Evolutionary conservation across 495 filamentous ascomycete species (phyloP).

Genomic region (Penicillium mononematosum): DNA sequence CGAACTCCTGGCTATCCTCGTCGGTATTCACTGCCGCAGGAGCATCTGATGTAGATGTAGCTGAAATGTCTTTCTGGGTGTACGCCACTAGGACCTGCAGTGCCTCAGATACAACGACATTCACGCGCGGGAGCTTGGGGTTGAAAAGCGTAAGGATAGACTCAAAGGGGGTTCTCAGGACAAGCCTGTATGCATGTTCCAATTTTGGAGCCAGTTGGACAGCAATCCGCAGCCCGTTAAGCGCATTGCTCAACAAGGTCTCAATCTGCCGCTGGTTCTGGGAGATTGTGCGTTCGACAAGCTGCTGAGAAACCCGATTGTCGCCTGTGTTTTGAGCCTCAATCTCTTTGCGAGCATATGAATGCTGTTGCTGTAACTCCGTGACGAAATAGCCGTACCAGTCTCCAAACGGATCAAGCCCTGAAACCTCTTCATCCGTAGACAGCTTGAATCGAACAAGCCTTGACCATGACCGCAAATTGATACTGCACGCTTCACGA

Average conservation of each 20-base stretch:
- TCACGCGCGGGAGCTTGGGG: constrained; percentile 34
- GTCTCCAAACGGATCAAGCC: constrained; percentile 58
- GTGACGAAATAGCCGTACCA: constrained; percentile 65
- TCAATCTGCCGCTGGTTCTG: constrained; percentile 65
- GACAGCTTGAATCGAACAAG: constrained; percentile 74
- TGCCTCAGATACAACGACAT: constrained; percentile 37
- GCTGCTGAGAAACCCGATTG: constrained; percentile 43
- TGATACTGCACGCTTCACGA: constrained; percentile 80
- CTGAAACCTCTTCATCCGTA: constrained; percentile 48
- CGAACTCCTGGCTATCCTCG: constrained; percentile 76
- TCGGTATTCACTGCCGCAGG: constrained; percentile 25
- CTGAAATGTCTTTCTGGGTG: constrained; percentile 33
- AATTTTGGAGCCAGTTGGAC: constrained; percentile 41
- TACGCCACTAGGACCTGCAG: constrained; percentile 40
- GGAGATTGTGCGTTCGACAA: constrained; percentile 55
- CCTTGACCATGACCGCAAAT: constrained; percentile 75
- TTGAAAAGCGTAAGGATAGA: constrained; percentile 42
- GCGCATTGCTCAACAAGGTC: constrained; percentile 52
- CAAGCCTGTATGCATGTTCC: constrained; percentile 37
- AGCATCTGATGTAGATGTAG: constrained; percentile 10
- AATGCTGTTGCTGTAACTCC: constrained; percentile 59
- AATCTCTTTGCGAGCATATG: constrained; percentile 57
- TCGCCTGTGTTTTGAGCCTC: constrained; percentile 53
- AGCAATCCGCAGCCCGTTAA: constrained; percentile 51
- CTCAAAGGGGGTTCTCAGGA: constrained; percentile 38